Evolutionary conservation across 148 eudicot genomes (phyloP), one percentile per base, ranked within the genome.

Genomic region (Nepenthes mirabilis): DNA sequence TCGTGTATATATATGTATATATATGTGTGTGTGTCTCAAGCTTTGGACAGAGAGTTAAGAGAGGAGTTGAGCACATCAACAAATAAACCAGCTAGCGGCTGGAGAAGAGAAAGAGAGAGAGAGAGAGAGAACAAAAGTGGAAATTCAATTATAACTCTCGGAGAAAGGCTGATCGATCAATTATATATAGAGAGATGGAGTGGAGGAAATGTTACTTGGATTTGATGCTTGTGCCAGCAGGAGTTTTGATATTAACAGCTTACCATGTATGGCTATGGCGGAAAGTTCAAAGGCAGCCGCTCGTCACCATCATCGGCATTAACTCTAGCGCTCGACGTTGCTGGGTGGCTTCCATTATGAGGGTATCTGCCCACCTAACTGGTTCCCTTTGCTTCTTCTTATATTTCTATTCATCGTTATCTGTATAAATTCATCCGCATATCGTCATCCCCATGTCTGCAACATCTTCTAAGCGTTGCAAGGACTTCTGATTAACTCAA

Each of bases 261-360:
- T 91, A 91, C 64, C 94, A 91, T 77, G 58, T 73, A 1, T 91
- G 91, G 93, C 64, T 91, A 50, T 91, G 96, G 94, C 74, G 72
- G 35, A 78, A 69, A 75, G 88, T 88, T 51, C 60, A 79, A 34
- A 83, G 79, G 5, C 83, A 79, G 43, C 97, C 97, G 0, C 77
- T 71, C 34, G 40, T 74, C 1, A 91, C 97, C 56, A 76, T 85
- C 66, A 82, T 91, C 50, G 96, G 96, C 32, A 85, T 77, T 5
- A 91, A 88, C 69, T 76, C 96, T 43, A 58, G 43, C n/a, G 96
- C 82, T 9, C 74, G 96, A 43, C 78, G 79, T 11, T 64, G 80
- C 37, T 91, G 97, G 97, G 96, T 91, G 48, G 37, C 83, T 3
- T 72, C 94, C 57, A 88, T 91, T 1, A 83, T 91, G 82, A 80